Base-by-base conservation (phyloP, 331 rosid genomes). In the Telfairia occidentalis region DNA sequence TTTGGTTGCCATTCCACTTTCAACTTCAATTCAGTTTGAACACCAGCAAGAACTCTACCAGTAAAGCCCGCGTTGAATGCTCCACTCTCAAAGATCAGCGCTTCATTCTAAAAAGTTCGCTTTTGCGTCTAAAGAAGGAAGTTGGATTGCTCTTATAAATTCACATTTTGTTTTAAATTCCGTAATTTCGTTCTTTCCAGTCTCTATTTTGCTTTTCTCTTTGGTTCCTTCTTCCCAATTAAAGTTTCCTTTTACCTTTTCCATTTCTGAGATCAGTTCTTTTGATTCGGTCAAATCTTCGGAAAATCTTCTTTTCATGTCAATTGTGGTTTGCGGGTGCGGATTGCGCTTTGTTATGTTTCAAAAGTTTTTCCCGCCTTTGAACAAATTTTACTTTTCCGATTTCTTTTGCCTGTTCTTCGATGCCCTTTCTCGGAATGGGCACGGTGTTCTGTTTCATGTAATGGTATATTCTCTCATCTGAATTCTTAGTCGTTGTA, bases 71-170 rank as follows among this genome's bases (percentile, higher is more conserved):
- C 19, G 32, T 81, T 45, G 53, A 35, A 60, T 46, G 43, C 48
- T 42, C 40, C 48, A 37, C 16, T 65, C 26, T 19, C 54, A 73
- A 29, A 75, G 40, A 37, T 26, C 69, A 52, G 77, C 92, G 60
- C 88, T 75, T 28, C 77, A 4, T 86, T 85, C 89, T 76, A 86
- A 82, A 82, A 85, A 79, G 85, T 78, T 81, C 86, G 64, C 82
- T 80, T 79, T 92, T 79, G 46, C 52, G 76, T 40, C 54, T 3
- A 67, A 71, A 61, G 78, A 53, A 59, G 70, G 66, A 65, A 49
- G 43, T 75, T 61, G 59, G 38, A 11, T 57, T 19, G 10, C 21
- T 55, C 86, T 81, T 79, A 60, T 77, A 87, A 89, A 86, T 86
- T 24, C 88, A 50, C 83, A 60, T 83, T 86, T 43, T 75, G 85